Percentiles rank a stretch among this genome's conserved stretches.
These are phyloP conservation scores for Multifurca ochricompacta DNA, from an alignment of 768 basidiomycete species.

Conservation along the genomic window DNA sequence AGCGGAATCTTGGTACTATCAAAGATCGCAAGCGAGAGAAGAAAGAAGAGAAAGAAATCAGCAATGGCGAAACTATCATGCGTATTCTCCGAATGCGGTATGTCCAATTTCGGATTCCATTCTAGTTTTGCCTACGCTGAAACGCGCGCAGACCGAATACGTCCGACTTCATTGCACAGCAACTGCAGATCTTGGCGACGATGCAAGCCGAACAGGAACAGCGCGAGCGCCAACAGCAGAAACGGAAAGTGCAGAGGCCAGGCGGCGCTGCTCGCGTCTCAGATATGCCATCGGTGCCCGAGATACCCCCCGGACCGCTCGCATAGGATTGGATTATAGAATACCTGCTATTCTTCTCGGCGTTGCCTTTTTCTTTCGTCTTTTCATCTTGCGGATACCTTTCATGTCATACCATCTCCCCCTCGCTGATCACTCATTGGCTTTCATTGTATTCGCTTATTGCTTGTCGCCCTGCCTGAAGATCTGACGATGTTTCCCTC, in stretches of 20 bases:
- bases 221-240: constrained; percentile 52
- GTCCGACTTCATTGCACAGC: constrained; percentile 81
- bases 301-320: constrained; percentile 14
- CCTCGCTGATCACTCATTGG: neutral
- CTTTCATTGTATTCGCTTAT: neutral
- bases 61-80: constrained; percentile 84
- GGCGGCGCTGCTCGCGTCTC: constrained; percentile 27
- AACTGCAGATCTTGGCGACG: constrained; percentile 72
- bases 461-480: neutral
- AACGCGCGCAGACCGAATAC: constrained; percentile 53
- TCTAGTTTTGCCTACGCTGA: neutral
- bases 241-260: constrained; percentile 52
- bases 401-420: constrained; percentile 25
- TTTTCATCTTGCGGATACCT: constrained; percentile 24
- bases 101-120: constrained; percentile 21
- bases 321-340: neutral
- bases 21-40: constrained; percentile 91
- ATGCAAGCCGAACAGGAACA: constrained; percentile 79
- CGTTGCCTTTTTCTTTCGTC: neutral
- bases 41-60: constrained; percentile 65
- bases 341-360: neutral
- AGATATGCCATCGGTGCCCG: constrained; percentile 28
- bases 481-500: neutral
- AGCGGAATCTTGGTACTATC: constrained; percentile 94
- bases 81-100: constrained; percentile 94